A percentile compares a stretch with the other conserved stretches of the same genome.
Conservation (phyloP, 2,329 filamentous ascomycete species). For the Clarireedia paspali region DNA sequence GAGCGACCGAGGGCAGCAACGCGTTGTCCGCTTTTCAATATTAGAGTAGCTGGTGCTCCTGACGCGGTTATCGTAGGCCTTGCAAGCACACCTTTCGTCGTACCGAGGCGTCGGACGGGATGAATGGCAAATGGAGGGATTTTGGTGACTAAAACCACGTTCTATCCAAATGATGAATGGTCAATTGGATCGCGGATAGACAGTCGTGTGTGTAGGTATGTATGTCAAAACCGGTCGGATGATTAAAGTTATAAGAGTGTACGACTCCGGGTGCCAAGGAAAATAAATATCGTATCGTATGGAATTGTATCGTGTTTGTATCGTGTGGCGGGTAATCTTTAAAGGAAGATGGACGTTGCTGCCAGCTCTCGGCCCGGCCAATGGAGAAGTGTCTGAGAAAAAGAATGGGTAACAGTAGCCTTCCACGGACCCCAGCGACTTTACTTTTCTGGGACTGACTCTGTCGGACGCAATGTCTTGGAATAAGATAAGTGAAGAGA, state of each 20-base stretch:
- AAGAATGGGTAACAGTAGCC: not conserved
- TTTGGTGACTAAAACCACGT: conserved; percentile 3
- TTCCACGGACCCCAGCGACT: not conserved
- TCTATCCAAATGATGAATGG: conserved; percentile 3
- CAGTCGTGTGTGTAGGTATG: not conserved
- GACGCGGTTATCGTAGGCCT: conserved; percentile 22
- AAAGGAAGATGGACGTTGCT: not conserved
- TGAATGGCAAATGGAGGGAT: not conserved
- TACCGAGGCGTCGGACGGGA: not conserved
- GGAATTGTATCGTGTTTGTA: not conserved
- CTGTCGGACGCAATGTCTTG: not conserved
- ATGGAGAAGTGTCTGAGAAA: not conserved
- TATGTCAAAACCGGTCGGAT: not conserved
- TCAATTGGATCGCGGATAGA: no score
- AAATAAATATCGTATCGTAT: not conserved
- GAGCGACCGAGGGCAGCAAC: conserved; percentile 1
- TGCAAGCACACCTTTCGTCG: not conserved
- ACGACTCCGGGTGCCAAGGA: conserved; percentile 1
- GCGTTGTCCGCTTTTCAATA: conserved; percentile 7
- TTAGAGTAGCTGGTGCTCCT: conserved; percentile 5
- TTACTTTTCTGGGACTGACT: not conserved
- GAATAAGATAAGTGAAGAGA: not conserved
- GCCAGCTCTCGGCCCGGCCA: not conserved
- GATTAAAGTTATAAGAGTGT: not conserved
- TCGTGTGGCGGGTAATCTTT: not conserved